Percentiles rank a stretch among this genome's conserved stretches.
These are phyloP conservation scores for Mycena chlorophos DNA, from an alignment of 768 basidiomycete genomes.

Conservation along the genomic window DNA sequence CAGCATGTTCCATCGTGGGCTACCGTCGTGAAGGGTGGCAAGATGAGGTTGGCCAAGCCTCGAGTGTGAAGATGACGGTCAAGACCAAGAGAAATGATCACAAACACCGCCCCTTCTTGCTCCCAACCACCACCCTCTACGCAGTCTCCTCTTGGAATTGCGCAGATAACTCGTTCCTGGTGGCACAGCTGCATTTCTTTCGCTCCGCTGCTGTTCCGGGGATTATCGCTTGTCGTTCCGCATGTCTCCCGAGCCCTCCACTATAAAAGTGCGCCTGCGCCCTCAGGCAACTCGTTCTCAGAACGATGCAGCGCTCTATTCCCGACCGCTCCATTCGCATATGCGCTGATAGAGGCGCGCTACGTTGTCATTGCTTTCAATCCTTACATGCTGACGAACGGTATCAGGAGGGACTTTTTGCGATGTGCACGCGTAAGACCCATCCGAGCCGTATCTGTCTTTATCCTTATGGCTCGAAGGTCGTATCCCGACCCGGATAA, in stretches of 20 bases:
- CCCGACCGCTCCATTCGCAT: constrained; percentile 81
- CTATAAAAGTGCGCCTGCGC: constrained; percentile 1
- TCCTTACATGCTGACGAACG: not conserved
- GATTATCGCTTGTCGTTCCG: not conserved
- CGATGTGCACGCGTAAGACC: constrained; percentile 76
- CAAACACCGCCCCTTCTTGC: no score
- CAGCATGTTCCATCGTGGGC: constrained; percentile 50
- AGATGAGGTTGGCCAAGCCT: no score
- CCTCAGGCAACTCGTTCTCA: not conserved
- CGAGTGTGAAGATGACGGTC: no score
- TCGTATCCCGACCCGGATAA: constrained; percentile 75
- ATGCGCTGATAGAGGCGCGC: constrained; percentile 70
- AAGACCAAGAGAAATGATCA: no score
- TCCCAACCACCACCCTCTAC: not conserved
- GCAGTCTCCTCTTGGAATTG: not conserved
- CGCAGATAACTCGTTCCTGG: not conserved
- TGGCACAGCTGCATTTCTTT: not conserved
- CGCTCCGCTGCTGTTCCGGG: not conserved
- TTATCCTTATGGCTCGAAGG: constrained; percentile 33
- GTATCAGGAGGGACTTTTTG: constrained; percentile 79
- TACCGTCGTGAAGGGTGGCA: not conserved
- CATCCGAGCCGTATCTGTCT: not conserved
- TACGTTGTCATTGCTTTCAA: not conserved
- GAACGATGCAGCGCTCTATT: constrained; percentile 34
- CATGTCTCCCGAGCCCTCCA: constrained; percentile 1